Evolutionary conservation across 2,329 filamentous ascomycete species (phyloP).

Genomic region (Fusarium guadeloupense): DNA sequence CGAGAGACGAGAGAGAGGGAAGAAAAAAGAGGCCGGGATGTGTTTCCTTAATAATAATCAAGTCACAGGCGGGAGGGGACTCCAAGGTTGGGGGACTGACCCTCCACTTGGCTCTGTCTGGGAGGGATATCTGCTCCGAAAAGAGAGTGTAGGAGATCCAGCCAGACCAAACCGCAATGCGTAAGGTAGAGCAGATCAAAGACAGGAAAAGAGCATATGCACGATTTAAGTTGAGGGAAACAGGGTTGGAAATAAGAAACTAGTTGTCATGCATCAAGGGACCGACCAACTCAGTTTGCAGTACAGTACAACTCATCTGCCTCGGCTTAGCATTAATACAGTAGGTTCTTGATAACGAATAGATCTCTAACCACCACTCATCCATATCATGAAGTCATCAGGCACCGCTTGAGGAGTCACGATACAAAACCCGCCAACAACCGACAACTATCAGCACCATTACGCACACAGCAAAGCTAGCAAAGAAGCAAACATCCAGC

Average conservation of each 20-base stretch:
- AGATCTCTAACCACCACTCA: background rate
- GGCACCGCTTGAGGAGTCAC: background rate
- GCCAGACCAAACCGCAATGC: conserved; percentile 20
- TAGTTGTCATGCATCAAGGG: conserved; percentile 11
- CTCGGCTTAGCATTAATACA: no score
- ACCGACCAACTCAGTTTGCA: background rate
- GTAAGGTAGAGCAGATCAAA: conserved; percentile 22
- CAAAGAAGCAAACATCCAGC: conserved; percentile 30
- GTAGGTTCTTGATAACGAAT: no score
- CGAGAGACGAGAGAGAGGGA: background rate
- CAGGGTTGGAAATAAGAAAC: conserved; percentile 12
- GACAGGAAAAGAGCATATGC: conserved; percentile 12
- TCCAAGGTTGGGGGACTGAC: background rate
- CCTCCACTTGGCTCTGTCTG: conserved; percentile 20
- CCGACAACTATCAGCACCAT: conserved; percentile 17
- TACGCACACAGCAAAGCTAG: conserved; percentile 10
- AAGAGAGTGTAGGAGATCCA: conserved; percentile 21
- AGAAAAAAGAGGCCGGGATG: conserved; percentile 25
- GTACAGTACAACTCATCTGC: background rate
- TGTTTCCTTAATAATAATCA: conserved; percentile 35
- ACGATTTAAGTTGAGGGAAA: conserved; percentile 1
- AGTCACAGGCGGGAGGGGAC: conserved; percentile 15
- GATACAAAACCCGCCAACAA: conserved; percentile 14
- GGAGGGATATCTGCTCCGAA: conserved; percentile 34
- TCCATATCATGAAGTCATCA: no score